Evolutionary conservation across 2,329 filamentous ascomycete species (phyloP).

Genomic region (Exserohilum rostratum): DNA sequence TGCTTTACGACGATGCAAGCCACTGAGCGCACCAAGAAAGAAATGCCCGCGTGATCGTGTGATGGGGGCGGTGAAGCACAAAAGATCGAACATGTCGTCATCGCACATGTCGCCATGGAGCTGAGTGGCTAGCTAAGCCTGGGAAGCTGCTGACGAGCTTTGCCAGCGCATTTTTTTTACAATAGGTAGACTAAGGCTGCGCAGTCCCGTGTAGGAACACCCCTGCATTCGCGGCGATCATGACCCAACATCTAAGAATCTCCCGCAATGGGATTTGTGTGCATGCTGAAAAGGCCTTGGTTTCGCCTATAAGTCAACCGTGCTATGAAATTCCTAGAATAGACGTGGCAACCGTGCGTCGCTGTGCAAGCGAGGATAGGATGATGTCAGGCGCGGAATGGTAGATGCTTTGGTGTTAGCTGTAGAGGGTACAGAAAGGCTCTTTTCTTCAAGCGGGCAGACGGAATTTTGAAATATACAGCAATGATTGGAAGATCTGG

Average conservation of each 20-base stretch:
- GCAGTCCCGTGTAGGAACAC: slow-evolving; percentile 1
- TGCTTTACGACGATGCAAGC: neutral
- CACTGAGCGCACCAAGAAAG: slow-evolving; percentile 9
- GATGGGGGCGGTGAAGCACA: slow-evolving; percentile 24
- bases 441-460: neutral
- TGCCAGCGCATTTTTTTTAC: slow-evolving; percentile 25
- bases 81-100: slow-evolving; percentile 22
- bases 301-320: neutral
- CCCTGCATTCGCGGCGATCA: slow-evolving; percentile 9
- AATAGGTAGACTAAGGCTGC: slow-evolving; percentile 12
- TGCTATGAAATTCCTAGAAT: neutral
- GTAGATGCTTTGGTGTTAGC: neutral
- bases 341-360: neutral
- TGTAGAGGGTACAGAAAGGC: neutral
- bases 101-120: slow-evolving; percentile 11
- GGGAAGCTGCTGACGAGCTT: slow-evolving; percentile 11
- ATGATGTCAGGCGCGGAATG: neutral
- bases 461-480: slow-evolving; percentile 10
- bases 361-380: neutral
- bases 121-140: slow-evolving; percentile 12
- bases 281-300: neutral
- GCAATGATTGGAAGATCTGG: neutral
- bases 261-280: neutral
- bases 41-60: slow-evolving; percentile 10
- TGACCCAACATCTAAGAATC: neutral